Base-by-base conservation (phyloP, 2,329 filamentous ascomycete species). In the Beauveria asiatica region DNA sequence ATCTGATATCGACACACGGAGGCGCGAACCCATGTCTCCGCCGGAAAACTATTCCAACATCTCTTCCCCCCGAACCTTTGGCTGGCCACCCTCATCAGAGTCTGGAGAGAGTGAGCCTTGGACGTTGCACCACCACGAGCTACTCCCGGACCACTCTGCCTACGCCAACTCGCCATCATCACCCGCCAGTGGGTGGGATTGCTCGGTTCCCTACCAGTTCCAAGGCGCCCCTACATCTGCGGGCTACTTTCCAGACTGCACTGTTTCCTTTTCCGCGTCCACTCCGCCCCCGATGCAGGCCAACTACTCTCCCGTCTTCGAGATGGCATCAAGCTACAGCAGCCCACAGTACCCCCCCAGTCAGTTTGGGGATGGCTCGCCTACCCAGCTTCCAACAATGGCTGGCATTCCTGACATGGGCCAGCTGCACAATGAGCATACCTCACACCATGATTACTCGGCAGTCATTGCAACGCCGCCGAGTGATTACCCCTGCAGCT, bases 21-120 rank as follows among this genome's bases (percentile, higher is more conserved):
- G 39, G 10, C 37, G 49, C 41, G 57, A 59, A 41, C 48, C 57
- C 39, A 59, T 59, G 48, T 59, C 57, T 59, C 50, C 57, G 10
- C 51, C 41, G 13, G 50, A 59, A 11, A 52, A 42, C n/a, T 42
- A 41, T 16, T 58, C 56, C 2, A 13, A 30, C 23, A 44, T 11
- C 9, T 58, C 45, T 13, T 58, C 56, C 5, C 46, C 46, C 17
- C 46, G 44, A 19, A 44, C 17, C 33, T 51, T 52, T 52, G 39
- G 37, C 25, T 59, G 56, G 46, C 46, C 45, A 11, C 23, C 46
- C n/a, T 51, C 46, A 5, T 44, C 48, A n/a, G 55, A 57, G 19
- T 57, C 55, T 3, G 48, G 39, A 10, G 56, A 59, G 8, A 59
- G 48, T 27, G 56, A 59, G 39, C 56, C 46, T n/a, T 59, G 56